Evolutionary conservation across 805 yeast genomes (phyloP).

Genomic region (Wickerhamia fluorescens): DNA sequence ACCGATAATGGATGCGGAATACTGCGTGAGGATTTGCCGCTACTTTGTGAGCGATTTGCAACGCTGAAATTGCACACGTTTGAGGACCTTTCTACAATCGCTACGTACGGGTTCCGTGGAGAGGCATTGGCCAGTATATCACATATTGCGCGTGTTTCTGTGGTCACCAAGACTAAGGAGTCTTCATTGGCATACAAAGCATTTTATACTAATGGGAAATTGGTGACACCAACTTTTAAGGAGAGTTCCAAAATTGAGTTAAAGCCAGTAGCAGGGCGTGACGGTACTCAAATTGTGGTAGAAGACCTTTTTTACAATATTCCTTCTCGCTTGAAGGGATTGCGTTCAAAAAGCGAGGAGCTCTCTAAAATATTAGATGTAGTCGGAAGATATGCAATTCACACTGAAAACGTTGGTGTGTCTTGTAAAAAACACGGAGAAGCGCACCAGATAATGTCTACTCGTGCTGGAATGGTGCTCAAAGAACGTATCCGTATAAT

Average conservation of each 20-base stretch:
- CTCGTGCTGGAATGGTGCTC: conserved; percentile 42
- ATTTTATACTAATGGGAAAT: conserved; percentile 58
- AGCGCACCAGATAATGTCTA: conserved; percentile 54
- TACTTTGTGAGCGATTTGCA: conserved; percentile 88
- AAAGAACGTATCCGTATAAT: conserved; percentile 69
- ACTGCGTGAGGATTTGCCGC: conserved; percentile 56
- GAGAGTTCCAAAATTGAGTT: conserved; percentile 38
- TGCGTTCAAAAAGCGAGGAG: conserved; percentile 66
- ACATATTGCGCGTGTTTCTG: conserved; percentile 76
- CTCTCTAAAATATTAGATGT: conserved; percentile 73
- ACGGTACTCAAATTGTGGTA: conserved; percentile 78
- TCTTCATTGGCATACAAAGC: conserved; percentile 68
- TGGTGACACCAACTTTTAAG: conserved; percentile 38
- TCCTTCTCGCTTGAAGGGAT: conserved; percentile 66
- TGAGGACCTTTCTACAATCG: conserved; percentile 64
- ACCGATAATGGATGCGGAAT: conserved; percentile 90
- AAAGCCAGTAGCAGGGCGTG: conserved; percentile 75
- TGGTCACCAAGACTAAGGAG: conserved; percentile 60
- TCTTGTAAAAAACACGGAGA: conserved; percentile 79
- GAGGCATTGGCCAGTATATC: conserved; percentile 95
- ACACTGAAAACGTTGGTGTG: conserved; percentile 62
- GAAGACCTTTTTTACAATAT: conserved; percentile 88
- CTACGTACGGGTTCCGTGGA: conserved; percentile 92
- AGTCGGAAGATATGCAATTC: conserved; percentile 76
- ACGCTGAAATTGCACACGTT: conserved; percentile 75